phyloP scores from a whole-genome alignment of 495 filamentous ascomycete genomes.

The Peziza echinospora region DNA sequence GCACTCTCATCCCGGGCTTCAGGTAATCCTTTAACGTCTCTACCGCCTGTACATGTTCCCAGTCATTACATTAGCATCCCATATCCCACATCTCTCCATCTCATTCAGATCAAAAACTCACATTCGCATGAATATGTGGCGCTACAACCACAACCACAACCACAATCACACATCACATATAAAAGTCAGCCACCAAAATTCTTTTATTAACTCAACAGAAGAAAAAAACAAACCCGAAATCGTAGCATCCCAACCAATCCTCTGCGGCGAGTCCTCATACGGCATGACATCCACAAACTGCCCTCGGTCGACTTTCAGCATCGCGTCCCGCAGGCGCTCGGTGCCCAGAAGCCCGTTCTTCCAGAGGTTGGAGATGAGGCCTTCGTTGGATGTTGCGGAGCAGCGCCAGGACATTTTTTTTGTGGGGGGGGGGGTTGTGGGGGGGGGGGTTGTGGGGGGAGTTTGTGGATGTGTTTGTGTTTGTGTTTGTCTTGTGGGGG shows the following conservation, averaged over 20 bases:
- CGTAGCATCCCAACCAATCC: slow-evolving; percentile 70
- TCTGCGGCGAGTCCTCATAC: slow-evolving; percentile 79
- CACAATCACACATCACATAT: too few relatives aligned
- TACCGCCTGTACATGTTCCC: too few relatives aligned
- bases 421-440: too few relatives aligned
- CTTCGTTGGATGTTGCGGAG: slow-evolving; percentile 54
- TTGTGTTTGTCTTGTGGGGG: too few relatives aligned
- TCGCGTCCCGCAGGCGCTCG: slow-evolving; percentile 49
- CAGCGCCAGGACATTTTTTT: slow-evolving; percentile 94
- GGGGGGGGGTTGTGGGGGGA: too few relatives aligned
- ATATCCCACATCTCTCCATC: neutral
- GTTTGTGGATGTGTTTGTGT: too few relatives aligned
- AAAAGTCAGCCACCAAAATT: too few relatives aligned
- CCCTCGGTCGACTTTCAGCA: slow-evolving; percentile 68
- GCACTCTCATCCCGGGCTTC: slow-evolving; percentile 26
- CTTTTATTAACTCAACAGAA: too few relatives aligned
- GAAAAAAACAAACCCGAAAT: slow-evolving; percentile 45
- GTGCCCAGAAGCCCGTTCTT: slow-evolving; percentile 48
- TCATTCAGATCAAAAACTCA: neutral
- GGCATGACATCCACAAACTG: slow-evolving; percentile 48
- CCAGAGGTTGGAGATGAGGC: slow-evolving; percentile 59
- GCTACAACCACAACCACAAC: too few relatives aligned
- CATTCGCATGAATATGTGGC: slow-evolving; percentile 85
- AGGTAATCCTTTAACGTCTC: slow-evolving; percentile 11
- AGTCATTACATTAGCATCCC: neutral